phyloP scores from a whole-genome alignment of 2,329 filamentous ascomycete species.

The Aspergillus sp. region DNA sequence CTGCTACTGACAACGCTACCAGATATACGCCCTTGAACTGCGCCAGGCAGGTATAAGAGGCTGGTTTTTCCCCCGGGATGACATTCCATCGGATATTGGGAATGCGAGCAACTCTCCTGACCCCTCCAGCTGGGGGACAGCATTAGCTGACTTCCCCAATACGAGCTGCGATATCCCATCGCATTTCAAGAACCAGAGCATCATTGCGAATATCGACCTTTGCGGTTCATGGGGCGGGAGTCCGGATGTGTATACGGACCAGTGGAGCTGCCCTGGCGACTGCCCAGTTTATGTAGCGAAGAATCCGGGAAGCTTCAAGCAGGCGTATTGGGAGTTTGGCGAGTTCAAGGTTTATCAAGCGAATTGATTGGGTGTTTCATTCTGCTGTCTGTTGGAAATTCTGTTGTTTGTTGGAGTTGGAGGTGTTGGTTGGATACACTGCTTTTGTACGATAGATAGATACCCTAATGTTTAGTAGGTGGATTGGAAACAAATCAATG shows the following conservation, averaged over 20 bases:
- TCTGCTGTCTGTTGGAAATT: too few species aligned
- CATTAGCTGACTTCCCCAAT: conserved; percentile 64
- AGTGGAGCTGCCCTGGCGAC: conserved; percentile 49
- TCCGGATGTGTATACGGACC: conserved; percentile 30
- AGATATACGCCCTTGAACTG: conserved; percentile 62
- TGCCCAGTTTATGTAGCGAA: conserved; percentile 60
- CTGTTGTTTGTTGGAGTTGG: too few species aligned
- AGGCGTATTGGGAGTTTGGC: conserved; percentile 67
- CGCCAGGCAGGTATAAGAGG: conserved; percentile 61
- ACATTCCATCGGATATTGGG: conserved; percentile 52
- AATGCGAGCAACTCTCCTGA: conserved; percentile 49
- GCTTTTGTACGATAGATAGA: too few species aligned
- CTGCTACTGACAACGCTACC: not conserved
- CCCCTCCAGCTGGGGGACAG: conserved; percentile 61
- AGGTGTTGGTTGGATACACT: too few species aligned
- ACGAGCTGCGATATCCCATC: conserved; percentile 60
- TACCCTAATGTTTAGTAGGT: too few species aligned
- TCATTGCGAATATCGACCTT: conserved; percentile 65
- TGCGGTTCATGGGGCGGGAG: conserved; percentile 57
- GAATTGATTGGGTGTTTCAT: not conserved
- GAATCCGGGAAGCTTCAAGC: conserved; percentile 55
- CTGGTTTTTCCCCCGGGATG: conserved; percentile 58
- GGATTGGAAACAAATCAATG: too few species aligned
- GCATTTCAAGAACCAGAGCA: conserved; percentile 66
- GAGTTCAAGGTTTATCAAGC: conserved; percentile 59